Base-by-base conservation (phyloP, 2,329 filamentous ascomycete species). In the Exophiala lecanii-corni region DNA sequence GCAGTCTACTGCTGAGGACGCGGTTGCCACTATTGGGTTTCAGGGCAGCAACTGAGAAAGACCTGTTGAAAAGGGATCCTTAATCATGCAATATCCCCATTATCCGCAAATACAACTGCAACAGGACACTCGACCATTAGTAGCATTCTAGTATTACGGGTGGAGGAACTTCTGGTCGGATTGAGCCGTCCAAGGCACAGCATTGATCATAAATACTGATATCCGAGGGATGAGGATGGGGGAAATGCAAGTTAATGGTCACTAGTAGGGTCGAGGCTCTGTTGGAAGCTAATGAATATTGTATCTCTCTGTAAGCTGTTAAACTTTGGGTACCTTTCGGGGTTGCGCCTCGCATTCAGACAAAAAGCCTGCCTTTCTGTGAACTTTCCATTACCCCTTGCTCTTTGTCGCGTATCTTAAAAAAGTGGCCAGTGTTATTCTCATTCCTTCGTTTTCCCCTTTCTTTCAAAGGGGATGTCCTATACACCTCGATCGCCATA, bases 1-100 rank as follows among this genome's bases (percentile, higher is more conserved):
- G 88, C 62, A 91, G 85, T 68, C 66, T 95, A 58, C 72, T 81
- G 38, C 64, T 96, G 67, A 77, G 82, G 60, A 50, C 55, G 42
- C 53, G 49, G 4, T 45, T 50, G 43, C 9, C 51, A 5, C 26
- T 25, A 10, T 38, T 49, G 36, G 36, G 16, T 16, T 28, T 28
- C 21, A 25, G 13, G 18, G 78, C 76, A 1, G 7, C 21, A 31
- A 39, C n/a, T 28, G 36, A 30, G 23, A 39, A 26, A 39, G 23
- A 7, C 15, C 35, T 37, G 35, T 37, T 20, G 35, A 37, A 23
- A 37, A 37, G 19, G 35, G 35, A 37, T 37, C 15, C 15, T 19
- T 37, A 23, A 23, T 37, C 35, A 37, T 37, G 3, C 19, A 20
- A 37, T 23, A 5, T 37, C 35, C 32, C 32, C 4, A 35, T 35